Base-by-base conservation (phyloP, 768 basidiomycete species). In the Pleurotus sapidus region DNA sequence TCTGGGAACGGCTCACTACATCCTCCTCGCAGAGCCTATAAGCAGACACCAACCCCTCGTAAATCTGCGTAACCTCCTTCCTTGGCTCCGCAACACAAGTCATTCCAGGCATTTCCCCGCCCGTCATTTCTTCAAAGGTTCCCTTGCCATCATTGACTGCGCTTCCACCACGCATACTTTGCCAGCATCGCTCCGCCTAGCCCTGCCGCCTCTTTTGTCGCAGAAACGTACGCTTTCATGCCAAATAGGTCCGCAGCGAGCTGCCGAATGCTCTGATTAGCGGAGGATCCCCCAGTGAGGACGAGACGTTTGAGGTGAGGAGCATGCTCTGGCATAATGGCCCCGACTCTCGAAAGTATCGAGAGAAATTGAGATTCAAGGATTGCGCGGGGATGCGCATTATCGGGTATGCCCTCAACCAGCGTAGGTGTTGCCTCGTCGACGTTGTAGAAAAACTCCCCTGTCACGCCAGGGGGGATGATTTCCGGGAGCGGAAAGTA, bases 401-500 rank as follows among this genome's bases (percentile, higher is more conserved):
- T 60, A 8, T 62, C 62, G 0, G 82, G 83, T 12, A 83, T 71
- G 40, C 68, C 64, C 17, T 76, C 68, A n/a, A 73, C 62, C 3
- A 61, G 46, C 2, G 68, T 67, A 43, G 64, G 69, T 42, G 54
- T 67, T 5, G 64, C 66, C n/a, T 58, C 66, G 34, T 64, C 59
- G 7, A 61, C 63, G 46, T 67, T 49, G 11, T 72, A 63, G 23
- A 71, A 69, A 71, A 83, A 86, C 58, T 85, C 79, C n/a, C 93
- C 93, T 6, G 79, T 68, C 5, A 91, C 87, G 56, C 82, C 83
- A 15, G 86, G 83, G 2, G 93, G 93, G 57, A 95, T 93, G 69
- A 95, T 95, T 71, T 95, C 93, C 12, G 84, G 88, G 24, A 91
- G 78, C 1, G 87, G 86, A 72, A 91, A 95, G 74, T 91, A 93